Conservation (phyloP, 2,329 filamentous ascomycete genomes). For the Venturiaceae sp. region DNA sequence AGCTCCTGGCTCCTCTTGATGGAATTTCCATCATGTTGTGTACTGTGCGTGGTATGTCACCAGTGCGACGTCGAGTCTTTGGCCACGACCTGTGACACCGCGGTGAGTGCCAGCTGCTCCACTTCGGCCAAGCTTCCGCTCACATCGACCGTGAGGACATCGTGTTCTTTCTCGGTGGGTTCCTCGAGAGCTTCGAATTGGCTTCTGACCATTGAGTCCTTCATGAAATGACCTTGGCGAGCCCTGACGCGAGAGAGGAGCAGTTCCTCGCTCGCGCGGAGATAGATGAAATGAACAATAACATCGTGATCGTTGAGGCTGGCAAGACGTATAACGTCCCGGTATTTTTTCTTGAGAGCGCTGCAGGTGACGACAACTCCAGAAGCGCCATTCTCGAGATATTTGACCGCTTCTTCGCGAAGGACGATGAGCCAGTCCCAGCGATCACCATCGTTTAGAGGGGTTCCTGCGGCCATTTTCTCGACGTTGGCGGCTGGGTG, state of each 20-base stretch:
- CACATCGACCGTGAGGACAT: slow-evolving; percentile 37
- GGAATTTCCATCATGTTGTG: no score
- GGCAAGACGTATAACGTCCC: slow-evolving; percentile 55
- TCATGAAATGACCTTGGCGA: slow-evolving; percentile 88
- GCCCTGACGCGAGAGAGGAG: slow-evolving; percentile 65
- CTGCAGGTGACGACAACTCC: slow-evolving; percentile 94
- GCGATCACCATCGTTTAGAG: slow-evolving; percentile 83
- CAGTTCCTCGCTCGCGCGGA: slow-evolving; percentile 66
- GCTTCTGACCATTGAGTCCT: slow-evolving; percentile 86
- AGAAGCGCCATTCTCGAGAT: slow-evolving; percentile 23
- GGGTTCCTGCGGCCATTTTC: slow-evolving; percentile 80
- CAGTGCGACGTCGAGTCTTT: neutral
- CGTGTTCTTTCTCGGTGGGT: slow-evolving; percentile 34
- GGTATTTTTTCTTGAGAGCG: slow-evolving; percentile 92
- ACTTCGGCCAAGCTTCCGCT: slow-evolving; percentile 30
- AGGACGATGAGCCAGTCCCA: slow-evolving; percentile 81
- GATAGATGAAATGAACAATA: slow-evolving; percentile 79
- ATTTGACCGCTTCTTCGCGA: slow-evolving; percentile 32
- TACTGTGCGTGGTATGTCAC: no score
- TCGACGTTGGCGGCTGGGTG: slow-evolving; percentile 47
- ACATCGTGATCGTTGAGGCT: slow-evolving; percentile 33
- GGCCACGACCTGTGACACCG: neutral
- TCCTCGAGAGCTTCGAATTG: slow-evolving; percentile 85
- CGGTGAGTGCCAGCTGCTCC: slow-evolving; percentile 22
- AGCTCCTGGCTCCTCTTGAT: no score